phyloP scores from a whole-genome alignment of 2,329 filamentous ascomycete genomes.

The Neonectria magnoliae region DNA sequence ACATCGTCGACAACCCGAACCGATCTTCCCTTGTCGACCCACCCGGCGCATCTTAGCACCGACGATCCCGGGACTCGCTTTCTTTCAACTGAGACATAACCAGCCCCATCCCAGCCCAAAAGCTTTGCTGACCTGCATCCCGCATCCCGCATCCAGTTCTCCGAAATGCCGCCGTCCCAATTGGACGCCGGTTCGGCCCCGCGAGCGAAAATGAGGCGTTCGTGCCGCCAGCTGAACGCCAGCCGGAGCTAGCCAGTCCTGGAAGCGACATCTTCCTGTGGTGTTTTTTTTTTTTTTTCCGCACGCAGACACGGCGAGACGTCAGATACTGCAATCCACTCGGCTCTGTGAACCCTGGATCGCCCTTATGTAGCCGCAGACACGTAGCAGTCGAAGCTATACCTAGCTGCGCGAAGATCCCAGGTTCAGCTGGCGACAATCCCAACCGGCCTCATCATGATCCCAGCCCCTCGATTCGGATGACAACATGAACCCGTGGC shows the following conservation, averaged over 20 bases:
- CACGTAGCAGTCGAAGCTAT: neutral
- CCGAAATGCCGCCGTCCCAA: slow-evolving; percentile 16
- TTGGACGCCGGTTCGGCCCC: slow-evolving; percentile 7
- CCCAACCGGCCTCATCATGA: neutral
- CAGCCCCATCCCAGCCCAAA: neutral
- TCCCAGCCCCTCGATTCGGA: neutral
- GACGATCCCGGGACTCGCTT: slow-evolving; percentile 22
- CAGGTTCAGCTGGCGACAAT: neutral
- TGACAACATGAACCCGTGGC: neutral
- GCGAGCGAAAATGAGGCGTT: slow-evolving; percentile 16
- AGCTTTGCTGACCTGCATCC: neutral
- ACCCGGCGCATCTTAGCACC: slow-evolving; percentile 18
- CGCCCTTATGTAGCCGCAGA: neutral
- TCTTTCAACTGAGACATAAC: slow-evolving; percentile 30
- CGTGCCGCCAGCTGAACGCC: slow-evolving; percentile 19
- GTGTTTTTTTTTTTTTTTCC: neutral
- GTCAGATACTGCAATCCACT: too few species aligned
- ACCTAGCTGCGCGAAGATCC: neutral
- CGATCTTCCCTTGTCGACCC: neutral
- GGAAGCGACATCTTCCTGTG: neutral
- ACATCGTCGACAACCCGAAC: neutral
- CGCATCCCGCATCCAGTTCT: neutral
- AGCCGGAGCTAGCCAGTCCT: neutral
- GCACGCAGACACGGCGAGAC: too few species aligned
- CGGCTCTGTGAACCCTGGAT: neutral